Evolutionary conservation across 345 rosid genomes (phyloP), one percentile per base, ranked within the genome.

Genomic region (Psidium guajava): DNA sequence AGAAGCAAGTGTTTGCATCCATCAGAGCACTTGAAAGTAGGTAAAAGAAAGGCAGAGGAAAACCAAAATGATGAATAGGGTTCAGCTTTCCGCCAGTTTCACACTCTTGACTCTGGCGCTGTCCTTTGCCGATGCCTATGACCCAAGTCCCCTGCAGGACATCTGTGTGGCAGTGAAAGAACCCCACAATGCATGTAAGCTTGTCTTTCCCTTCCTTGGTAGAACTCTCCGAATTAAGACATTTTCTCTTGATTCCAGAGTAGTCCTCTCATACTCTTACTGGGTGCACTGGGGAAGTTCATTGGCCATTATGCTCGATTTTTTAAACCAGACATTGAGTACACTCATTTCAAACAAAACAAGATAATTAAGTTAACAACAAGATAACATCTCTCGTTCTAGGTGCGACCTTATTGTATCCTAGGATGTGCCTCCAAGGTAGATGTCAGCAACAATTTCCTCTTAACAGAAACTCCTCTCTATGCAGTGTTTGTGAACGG

Each of bases 61-160:
- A 56, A 18, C 24, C 56, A 24, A 28, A 16, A 85, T 55, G 83
- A 28, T 4, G 83, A 82, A 27, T 49, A 36, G 55, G 14, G 6
- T 85, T 54, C n/a, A 25, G 6, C 53, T 86, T 22, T 83, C 84
- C 53, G 27, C 81, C 36, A 56, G 40, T 56, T 42, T 85, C 82
- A 47, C 44, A 51, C 40, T 89, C 82, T 44, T 89, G 84, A 83
- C 89, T 55, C 7, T 87, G 82, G 86, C 74, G 40, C 57, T 58
- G 27, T 57, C 77, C 6, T 61, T 82, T 82, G 85, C 75, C 84
- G 59, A 83, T 5, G 88, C 91, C 44, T 86, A 77, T 36, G 89
- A 89, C 74, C 91, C 91, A 1, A 53, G 57, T 40, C 88, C 91
- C 58, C 88, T 89, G 54, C 91, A 89, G 49, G 88, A 89, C 64